These are phyloP conservation scores for Actinidia arguta DNA, from an alignment of 179 eudicot species.

Conservation along the genomic window DNA sequence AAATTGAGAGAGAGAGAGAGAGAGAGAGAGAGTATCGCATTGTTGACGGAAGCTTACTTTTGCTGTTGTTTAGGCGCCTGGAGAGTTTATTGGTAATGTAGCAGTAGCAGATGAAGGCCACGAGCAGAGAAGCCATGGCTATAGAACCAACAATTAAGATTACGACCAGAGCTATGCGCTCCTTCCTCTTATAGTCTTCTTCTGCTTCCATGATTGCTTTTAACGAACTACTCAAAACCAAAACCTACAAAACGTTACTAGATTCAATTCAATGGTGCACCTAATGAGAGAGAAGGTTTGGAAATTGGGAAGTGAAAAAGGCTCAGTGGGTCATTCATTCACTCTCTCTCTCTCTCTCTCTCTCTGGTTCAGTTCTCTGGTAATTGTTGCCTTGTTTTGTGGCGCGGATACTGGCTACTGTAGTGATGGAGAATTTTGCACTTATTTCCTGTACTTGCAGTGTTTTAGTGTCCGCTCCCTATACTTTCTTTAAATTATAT, in stretches of 20 bases:
- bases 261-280: not conserved
- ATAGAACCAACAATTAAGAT: slow-evolving; percentile 69
- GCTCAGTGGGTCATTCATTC: not conserved
- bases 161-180: slow-evolving; percentile 52
- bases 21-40: no score
- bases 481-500: not conserved
- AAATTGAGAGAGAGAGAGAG: no score
- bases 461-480: not conserved
- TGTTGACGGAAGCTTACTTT: slow-evolving; percentile 40
- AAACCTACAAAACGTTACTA: not conserved
- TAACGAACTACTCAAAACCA: not conserved
- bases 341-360: slow-evolving; percentile 1
- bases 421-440: slow-evolving; percentile 4
- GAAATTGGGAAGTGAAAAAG: no score
- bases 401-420: slow-evolving; percentile 26
- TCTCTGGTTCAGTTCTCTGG: not conserved
- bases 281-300: not conserved
- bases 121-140: slow-evolving; percentile 63
- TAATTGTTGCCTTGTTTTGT: slow-evolving; percentile 18
- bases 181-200: slow-evolving; percentile 58
- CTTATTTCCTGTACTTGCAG: not conserved
- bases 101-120: slow-evolving; percentile 80
- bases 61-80: slow-evolving; percentile 52
- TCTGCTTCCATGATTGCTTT: slow-evolving; percentile 37
- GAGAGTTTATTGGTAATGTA: slow-evolving; percentile 74